Conservation (phyloP, 2,329 filamentous ascomycete genomes). For the Leptodontidium sp. region DNA sequence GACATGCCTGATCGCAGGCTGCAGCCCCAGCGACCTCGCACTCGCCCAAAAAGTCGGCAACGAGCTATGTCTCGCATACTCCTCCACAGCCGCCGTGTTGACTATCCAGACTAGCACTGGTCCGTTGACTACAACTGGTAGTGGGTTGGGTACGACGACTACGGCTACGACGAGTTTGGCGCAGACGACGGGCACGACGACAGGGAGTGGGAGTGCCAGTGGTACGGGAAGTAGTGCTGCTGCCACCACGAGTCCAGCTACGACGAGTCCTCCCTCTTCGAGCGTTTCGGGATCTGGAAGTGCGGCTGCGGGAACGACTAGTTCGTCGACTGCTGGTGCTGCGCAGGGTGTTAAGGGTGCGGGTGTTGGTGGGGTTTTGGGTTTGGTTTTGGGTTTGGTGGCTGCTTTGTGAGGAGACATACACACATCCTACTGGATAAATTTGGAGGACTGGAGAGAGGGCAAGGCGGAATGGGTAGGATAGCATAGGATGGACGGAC, state of each 20-base stretch:
- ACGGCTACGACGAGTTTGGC: conserved; percentile 9
- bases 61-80: conserved; percentile 46
- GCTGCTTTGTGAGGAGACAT: conserved; percentile 33
- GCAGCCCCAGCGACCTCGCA: conserved; percentile 45
- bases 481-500: neutral
- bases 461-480: neutral
- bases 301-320: neutral
- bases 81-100: conserved; percentile 34
- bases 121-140: neutral
- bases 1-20: conserved; percentile 46
- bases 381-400: conserved; percentile 24
- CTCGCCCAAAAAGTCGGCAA: conserved; percentile 47
- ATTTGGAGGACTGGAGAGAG: neutral
- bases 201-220: neutral
- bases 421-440: too few relatives aligned
- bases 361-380: conserved; percentile 24
- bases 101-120: neutral
- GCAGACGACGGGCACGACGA: neutral
- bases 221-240: neutral
- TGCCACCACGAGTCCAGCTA: conserved; percentile 1
- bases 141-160: conserved; percentile 1
- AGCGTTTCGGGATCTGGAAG: neutral
- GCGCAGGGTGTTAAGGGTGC: conserved; percentile 25
- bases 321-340: conserved; percentile 4
- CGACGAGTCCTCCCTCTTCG: conserved; percentile 6